Conservation (phyloP, 1,139 yeast species). For the Saccharomyces hybrid region DNA sequence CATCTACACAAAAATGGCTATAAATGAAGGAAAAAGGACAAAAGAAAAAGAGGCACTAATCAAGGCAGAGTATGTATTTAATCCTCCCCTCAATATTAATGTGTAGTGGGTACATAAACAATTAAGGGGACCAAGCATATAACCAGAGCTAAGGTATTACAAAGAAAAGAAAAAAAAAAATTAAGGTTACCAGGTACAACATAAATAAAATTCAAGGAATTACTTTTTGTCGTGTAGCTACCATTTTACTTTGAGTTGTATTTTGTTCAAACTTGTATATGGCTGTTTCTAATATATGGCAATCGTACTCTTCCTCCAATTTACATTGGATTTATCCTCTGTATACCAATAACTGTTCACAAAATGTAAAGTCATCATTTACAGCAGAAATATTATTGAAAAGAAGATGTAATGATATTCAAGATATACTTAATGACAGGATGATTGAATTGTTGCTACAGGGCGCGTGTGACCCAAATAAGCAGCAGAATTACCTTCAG, state of each 20-base stretch:
- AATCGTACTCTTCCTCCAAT: not conserved
- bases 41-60: not conserved
- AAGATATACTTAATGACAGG: not conserved
- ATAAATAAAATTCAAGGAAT: not conserved
- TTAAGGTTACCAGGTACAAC: not conserved
- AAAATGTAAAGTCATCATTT: not conserved
- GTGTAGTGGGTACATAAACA: not conserved
- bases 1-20: not conserved
- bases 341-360: not conserved
- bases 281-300: not conserved
- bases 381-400: not conserved
- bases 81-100: not conserved
- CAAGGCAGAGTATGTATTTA: not conserved
- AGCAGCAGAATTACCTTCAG: constrained; percentile 1
- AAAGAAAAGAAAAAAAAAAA: not conserved
- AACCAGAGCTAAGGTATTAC: not conserved
- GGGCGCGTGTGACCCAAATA: not conserved
- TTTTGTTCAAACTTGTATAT: not conserved
- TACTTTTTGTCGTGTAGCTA: not conserved
- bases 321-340: not conserved
- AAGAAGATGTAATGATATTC: not conserved
- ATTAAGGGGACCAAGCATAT: not conserved
- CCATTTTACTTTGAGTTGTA: not conserved
- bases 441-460: not conserved
- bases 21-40: not conserved